These are phyloP conservation scores for Lactarius hatsudake DNA, from an alignment of 768 basidiomycete genomes.

Conservation along the genomic window DNA sequence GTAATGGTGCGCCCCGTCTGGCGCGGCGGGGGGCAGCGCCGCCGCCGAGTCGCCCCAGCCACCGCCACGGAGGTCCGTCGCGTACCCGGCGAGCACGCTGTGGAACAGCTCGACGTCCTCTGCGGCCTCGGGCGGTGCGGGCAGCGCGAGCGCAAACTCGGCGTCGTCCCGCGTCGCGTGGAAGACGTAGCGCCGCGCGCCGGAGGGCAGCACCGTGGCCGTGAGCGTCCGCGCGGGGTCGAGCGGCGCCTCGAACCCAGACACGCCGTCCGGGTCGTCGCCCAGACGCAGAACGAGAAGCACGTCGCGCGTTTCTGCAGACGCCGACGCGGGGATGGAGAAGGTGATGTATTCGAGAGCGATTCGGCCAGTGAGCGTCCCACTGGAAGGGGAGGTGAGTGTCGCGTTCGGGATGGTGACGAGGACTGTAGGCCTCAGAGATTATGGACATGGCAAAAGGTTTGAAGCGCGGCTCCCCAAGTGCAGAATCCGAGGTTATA, in stretches of 20 bases:
- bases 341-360: conserved; percentile 26
- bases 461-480: background rate
- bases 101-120: conserved; percentile 26
- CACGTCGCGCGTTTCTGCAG: conserved; percentile 16
- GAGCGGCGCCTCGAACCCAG: conserved; percentile 24
- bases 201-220: conserved; percentile 10
- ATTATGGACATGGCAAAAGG: conserved; percentile 1
- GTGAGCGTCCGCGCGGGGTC: conserved; percentile 23
- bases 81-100: conserved; percentile 25
- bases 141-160: conserved; percentile 22
- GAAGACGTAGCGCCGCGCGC: conserved; percentile 25
- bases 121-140: background rate
- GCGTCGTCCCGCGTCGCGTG: conserved; percentile 22
- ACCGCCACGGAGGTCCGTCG: conserved; percentile 14
- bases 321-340: background rate
- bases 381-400: conserved; percentile 14
- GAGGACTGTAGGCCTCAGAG: conserved; percentile 23
- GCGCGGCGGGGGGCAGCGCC: background rate
- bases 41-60: background rate
- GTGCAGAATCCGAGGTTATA: background rate
- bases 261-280: background rate
- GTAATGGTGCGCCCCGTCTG: background rate
- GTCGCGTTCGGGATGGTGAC: conserved; percentile 24
- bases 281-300: conserved; percentile 25
- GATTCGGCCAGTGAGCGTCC: conserved; percentile 19